These are phyloP conservation scores for Cyclotella baltica DNA, from an alignment of 108 stramenopile genomes.

Conservation along the genomic window DNA sequence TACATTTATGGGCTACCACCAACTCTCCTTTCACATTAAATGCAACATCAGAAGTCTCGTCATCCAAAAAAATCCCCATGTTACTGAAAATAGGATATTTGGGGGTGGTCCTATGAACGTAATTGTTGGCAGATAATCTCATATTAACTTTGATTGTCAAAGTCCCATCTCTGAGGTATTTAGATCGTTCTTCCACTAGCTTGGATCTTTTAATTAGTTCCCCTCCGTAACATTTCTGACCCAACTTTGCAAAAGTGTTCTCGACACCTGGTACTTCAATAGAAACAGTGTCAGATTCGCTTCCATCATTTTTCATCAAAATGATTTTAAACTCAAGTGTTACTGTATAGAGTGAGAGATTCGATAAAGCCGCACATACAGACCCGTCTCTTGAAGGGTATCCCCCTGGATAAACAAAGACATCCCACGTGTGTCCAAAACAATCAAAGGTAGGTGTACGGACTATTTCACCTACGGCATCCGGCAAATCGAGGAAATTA, in stretches of 20 bases:
- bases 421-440: background rate
- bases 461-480: background rate
- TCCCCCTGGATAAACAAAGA: background rate
- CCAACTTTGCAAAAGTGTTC: background rate
- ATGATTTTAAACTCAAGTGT: background rate
- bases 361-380: background rate
- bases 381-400: background rate
- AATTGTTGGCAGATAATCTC: background rate
- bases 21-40: background rate
- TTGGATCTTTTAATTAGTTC: background rate
- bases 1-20: constrained; percentile 4
- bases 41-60: background rate
- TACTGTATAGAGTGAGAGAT: background rate
- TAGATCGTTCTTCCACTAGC: background rate
- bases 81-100: background rate
- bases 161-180: background rate
- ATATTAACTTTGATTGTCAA: background rate
- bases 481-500: background rate
- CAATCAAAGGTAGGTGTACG: background rate
- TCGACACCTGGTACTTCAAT: background rate
- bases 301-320: background rate
- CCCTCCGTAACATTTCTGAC: background rate
- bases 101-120: background rate
- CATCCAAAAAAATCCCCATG: background rate
- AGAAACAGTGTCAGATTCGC: background rate